Evolutionary conservation across 441 rosid species (phyloP), one percentile per base, ranked within the genome.

Genomic region (Biscutella laevigata): DNA sequence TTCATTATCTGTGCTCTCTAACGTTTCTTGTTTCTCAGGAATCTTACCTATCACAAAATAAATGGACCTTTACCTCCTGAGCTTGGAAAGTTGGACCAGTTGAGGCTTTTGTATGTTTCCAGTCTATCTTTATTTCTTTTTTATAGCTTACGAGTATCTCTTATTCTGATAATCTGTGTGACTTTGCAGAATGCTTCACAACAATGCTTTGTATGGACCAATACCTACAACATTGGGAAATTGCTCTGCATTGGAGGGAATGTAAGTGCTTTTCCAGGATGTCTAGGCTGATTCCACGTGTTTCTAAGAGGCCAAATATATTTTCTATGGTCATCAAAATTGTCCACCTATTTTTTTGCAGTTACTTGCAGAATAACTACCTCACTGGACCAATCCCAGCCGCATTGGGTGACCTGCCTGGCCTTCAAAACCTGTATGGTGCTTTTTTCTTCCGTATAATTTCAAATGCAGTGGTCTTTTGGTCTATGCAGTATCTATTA

Each of bases 361-460:
- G 99, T 70, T 78, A 63, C 78, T 71, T 92, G 84, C 97, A 92
- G 81, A 75, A 78, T 22, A 92, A 92, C 75, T 92, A 84, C 79
- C 58, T 92, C 29, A 82, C 85, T 47, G 99, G 86, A 40, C 41
- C 46, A 6, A 77, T 92, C 64, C 99, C 99, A 33, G 61, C 83
- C 68, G 95, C 83, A 71, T 19, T 92, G 65, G 99, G 97, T 67
- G 78, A 81, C 58, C 71, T 92, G 55, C 57, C 85, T 9, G 68
- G 57, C 51, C 97, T 92, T 70, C 72, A 43, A 66, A 61, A 71
- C 32, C 68, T 92, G 99, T 92, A 75, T 81, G 95, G 61, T 58
- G 11, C 19, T 48, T 16, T 37, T 68, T 71, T 55, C 48, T 61
- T 60, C 27, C 42, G 32, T 27, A 14, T 13, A 10, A 4, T 22